Evolutionary conservation across 441 rosid genomes (phyloP), one percentile per base, ranked within the genome.

Genomic region (Mallotus japonicus): DNA sequence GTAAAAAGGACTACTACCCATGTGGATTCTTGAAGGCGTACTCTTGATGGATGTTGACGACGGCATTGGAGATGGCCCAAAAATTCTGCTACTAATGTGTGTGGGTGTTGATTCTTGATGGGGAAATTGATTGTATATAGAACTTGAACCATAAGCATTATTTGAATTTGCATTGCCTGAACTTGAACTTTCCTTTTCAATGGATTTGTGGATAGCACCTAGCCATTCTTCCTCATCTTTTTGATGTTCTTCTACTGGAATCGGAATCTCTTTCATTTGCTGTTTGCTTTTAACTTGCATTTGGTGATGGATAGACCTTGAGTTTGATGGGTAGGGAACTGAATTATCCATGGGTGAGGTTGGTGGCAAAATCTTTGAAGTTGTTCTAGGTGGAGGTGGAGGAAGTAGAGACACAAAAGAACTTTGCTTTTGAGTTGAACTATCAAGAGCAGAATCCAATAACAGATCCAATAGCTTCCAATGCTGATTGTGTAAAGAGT

Each of bases 401-500:
- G 90, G 91, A 59, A 85, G 78, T 70, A 87, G 81, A 73, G 88
- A 81, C 57, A 86, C 82, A 84, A 84, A 83, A 75, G 88, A 85
- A 22, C 72, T 76, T 70, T 66, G 82, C 59, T 82, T 78, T 60
- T 78, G 82, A 55, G 73, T 71, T 47, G 85, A 80, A 73, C 75
- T 76, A 51, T 84, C 78, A 17, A 79, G 28, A 28, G 83, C 70
- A 60, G 86, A 79, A 74, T 85, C 86, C 75, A 80, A 80, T 10
- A 83, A 77, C 28, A 84, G 79, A 81, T 88, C 89, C 78, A 83
- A 79, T 56, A 83, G 77, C 80, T 81, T 85, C 79, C 80, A 70
- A 32, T 83, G 81, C 71, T 80, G 87, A 76, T 58, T 71, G 37
- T 60, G 49, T 42, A 72, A n/a, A 65, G 79, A 54, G 55, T 74